Conservation (phyloP, 192 early-diverging fungal genomes). For the Irineochytrium annulatum region DNA sequence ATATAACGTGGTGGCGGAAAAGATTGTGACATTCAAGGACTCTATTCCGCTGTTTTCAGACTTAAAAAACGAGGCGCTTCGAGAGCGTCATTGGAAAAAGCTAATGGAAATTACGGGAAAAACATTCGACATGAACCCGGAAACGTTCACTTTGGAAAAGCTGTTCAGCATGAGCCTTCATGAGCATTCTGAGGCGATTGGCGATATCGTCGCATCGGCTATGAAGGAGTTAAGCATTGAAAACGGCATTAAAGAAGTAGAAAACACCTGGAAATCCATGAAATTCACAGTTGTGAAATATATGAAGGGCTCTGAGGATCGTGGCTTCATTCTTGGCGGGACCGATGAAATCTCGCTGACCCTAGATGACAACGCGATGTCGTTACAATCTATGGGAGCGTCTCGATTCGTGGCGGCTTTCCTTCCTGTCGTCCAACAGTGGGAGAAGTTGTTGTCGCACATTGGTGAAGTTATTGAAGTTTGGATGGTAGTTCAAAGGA, state of each 20-base stretch:
- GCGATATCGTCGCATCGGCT: slow-evolving; percentile 51
- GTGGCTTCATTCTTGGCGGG: slow-evolving; percentile 56
- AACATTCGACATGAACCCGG: slow-evolving; percentile 60
- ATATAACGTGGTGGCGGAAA: slow-evolving; percentile 62
- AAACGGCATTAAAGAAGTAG: slow-evolving; percentile 55
- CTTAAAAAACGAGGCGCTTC: slow-evolving; percentile 54
- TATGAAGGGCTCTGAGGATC: slow-evolving; percentile 55
- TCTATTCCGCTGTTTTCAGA: slow-evolving; percentile 58
- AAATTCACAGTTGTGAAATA: slow-evolving; percentile 56
- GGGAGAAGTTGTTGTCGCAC: slow-evolving; percentile 56
- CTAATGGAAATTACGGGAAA: slow-evolving; percentile 57
- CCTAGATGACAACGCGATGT: slow-evolving; percentile 57
- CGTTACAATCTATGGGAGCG: slow-evolving; percentile 52
- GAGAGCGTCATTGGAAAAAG: slow-evolving; percentile 56
- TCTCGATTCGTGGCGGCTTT: slow-evolving; percentile 55
- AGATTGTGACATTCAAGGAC: slow-evolving; percentile 59
- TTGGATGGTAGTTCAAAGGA: slow-evolving; percentile 58
- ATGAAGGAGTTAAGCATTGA: slow-evolving; percentile 60
- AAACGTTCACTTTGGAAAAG: slow-evolving; percentile 55
- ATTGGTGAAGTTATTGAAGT: slow-evolving; percentile 57
- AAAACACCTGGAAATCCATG: slow-evolving; percentile 50
- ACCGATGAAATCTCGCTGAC: slow-evolving; percentile 54
- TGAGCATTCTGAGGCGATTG: slow-evolving; percentile 53
- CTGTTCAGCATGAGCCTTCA: slow-evolving; percentile 54
- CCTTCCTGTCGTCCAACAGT: slow-evolving; percentile 52